A percentile compares a stretch with the other conserved stretches of the same genome.
phyloP scores from a whole-genome alignment of 164 flowering plant genomes.

The Piper betle region DNA sequence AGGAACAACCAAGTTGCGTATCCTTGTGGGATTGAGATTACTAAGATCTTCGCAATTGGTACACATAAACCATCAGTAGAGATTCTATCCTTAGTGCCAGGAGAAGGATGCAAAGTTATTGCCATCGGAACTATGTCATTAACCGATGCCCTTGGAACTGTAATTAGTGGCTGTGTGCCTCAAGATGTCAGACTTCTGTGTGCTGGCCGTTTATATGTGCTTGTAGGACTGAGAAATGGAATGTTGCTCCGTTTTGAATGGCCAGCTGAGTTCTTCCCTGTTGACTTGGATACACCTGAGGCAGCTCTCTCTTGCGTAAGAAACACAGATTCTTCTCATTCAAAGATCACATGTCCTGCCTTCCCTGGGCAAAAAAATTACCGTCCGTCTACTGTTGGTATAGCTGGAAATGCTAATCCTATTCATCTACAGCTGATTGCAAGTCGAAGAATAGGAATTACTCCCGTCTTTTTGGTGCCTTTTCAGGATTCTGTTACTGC shows the following conservation, averaged over 20 bases:
- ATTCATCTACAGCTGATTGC: conserved; percentile 66
- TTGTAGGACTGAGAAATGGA: conserved; percentile 90
- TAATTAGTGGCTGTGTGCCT: conserved; percentile 74
- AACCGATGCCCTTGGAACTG: conserved; percentile 49
- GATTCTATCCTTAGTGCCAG: conserved; percentile 43
- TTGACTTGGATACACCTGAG: conserved; percentile 15
- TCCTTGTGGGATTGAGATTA: conserved; percentile 33
- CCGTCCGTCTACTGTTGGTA: conserved; percentile 11
- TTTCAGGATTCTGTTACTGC: conserved; percentile 57
- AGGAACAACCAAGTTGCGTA: conserved; percentile 9
- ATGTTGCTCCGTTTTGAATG: conserved; percentile 95
- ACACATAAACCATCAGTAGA: conserved; percentile 96
- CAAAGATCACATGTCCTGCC: background rate
- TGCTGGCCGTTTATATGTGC: conserved; percentile 67
- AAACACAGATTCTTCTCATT: conserved; percentile 9
- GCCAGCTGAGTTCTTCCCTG: conserved; percentile 33
- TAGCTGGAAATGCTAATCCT: conserved; percentile 24
- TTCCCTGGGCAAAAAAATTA: background rate
- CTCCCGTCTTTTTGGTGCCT: conserved; percentile 91
- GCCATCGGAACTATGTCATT: conserved; percentile 65
- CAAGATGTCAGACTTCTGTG: conserved; percentile 92
- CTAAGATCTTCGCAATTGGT: conserved; percentile 61
- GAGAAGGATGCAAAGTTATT: conserved; percentile 44
- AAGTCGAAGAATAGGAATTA: conserved; percentile 78
- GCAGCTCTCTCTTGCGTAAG: conserved; percentile 12